Base-by-base conservation (phyloP, 352 stramenopile genomes). In the Globisporangium uncinulatum region DNA sequence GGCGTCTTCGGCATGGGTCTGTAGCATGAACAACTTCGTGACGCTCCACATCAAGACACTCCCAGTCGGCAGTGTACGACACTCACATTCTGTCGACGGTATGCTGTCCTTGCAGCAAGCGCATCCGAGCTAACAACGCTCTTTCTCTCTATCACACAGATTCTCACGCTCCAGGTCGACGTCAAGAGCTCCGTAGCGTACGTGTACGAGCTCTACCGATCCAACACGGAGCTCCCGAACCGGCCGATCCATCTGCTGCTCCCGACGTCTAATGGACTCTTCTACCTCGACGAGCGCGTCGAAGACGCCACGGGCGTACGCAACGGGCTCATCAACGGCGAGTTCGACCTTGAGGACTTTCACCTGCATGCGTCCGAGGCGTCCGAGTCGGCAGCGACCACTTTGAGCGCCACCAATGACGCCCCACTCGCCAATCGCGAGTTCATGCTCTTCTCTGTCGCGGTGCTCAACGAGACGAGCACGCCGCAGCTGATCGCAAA, bases 161-260 rank as follows among this genome's bases (percentile, higher is more conserved):
- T 90, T 19, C 71, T 89, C 7, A 75, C 77, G 10, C 74, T 93
- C 8, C 67, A 69, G 7, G 56, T 93, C 29, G 75, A 90, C 37
- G 58, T 79, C 9, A 74, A 63, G 54, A 69, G 63, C 20, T 73
- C 76, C 0, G 64, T 91, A 19, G 65, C 79, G 14, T 87, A 83
- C 60, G 63, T 93, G 15, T 93, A 93, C 55, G 83, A 93, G 54
- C 64, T 88, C 15, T 93, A 90, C 51, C 83, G 83, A 34, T 65
- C 79, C 29, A 81, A 81, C 41, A 66, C 66, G 7, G 79, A 89
- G 29, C 52, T 70, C 0, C 71, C 71, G 2, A 87, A 89, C 32
- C 80, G 79, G 1, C 71, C 71, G 32, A 66, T 91, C 43, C 75
- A 91, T 57, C 45, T 93, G 49, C 57, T 93, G 6, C 64, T 91